Base-by-base conservation (phyloP, 2,329 filamentous ascomycete genomes). In the Periconia sp. region DNA sequence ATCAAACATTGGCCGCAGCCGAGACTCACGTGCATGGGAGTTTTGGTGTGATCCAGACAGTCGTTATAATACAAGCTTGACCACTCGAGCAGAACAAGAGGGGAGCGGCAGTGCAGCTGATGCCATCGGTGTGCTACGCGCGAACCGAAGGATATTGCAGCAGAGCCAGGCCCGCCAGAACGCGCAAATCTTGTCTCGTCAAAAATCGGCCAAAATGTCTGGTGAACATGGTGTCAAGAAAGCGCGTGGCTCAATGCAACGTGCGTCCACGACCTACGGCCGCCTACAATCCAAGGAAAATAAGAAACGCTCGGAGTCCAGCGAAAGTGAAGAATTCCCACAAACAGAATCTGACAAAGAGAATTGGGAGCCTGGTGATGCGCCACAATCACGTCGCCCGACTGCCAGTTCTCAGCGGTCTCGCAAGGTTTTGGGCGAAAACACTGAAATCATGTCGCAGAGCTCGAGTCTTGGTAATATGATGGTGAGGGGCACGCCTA, bases 291-390 rank as follows among this genome's bases (percentile, higher is more conserved):
- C 55, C 16, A 63, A 60, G 12, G 50, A 57, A 23, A 54, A 46
- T 34, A 52, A 60, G 29, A 58, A 59, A 32, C 45, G 48, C 28
- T 51, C 48, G 2, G 52, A 56, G 11, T 52, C 56, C 16, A 64
- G 61, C 49, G 74, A 76, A 55, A 69, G 71, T 25, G 73, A 78
- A 17, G 72, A 76, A 69, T 75, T 69, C 57, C 75, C 57, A 65
- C 82, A 82, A 72, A 67, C 83, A 35, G 92, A 96, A 60, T 96
- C 90, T 1, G 92, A 97, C 68, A 97, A 97, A 73, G 92, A 97
- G 73, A 97, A 97, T 64, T 95, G 90, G 82, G 71, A 79, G 28
- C 80, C 80, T n/a, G n/a, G n/a, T n/a, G 56, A 68, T 12, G 53
- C 63, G 36, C 46, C 55, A 11, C 52, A 60, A 43, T 73, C 68